Conservation (phyloP, 139 green algal species). For the Picochlorum sp. region DNA sequence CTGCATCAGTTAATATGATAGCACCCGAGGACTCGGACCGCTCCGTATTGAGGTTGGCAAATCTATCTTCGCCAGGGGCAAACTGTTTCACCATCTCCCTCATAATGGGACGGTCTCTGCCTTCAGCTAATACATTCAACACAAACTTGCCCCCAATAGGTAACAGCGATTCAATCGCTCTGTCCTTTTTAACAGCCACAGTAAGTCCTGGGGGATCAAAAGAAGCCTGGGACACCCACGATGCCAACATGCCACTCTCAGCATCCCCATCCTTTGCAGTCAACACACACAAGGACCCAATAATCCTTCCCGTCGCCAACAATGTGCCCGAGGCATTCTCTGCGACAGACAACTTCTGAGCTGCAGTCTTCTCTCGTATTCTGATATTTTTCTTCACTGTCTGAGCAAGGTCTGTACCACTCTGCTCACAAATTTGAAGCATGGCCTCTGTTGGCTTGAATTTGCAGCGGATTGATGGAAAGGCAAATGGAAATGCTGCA, state of each 20-base stretch:
- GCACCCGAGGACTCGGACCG: conserved; percentile 34
- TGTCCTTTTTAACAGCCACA: conserved; percentile 87
- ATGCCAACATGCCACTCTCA: conserved; percentile 79
- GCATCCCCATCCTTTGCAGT: conserved; percentile 72
- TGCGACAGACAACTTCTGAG: conserved; percentile 25
- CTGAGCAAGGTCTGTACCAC: conserved; percentile 76
- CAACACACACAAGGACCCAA: conserved; percentile 86
- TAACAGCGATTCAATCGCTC: conserved; percentile 84
- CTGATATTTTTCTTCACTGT: conserved; percentile 51
- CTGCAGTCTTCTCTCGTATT: conserved; percentile 1
- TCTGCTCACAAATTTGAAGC: conserved; percentile 76
- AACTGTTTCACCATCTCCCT: conserved; percentile 75
- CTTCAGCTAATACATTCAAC: conserved; percentile 80
- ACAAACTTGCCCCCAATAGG: conserved; percentile 56
- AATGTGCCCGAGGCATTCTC: conserved; percentile 31
- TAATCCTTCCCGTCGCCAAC: conserved; percentile 79
- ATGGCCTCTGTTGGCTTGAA: conserved; percentile 81
- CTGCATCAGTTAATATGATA: conserved; percentile 39
- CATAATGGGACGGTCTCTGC: conserved; percentile 45
- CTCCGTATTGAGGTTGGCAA: conserved; percentile 51
- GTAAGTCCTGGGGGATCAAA: conserved; percentile 89
- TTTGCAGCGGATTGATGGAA: conserved; percentile 86
- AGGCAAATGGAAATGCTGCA: conserved; percentile 81
- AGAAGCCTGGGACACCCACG: conserved; percentile 79
- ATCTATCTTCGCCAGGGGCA: conserved; percentile 75